Evolutionary conservation across 768 basidiomycete genomes (phyloP).

Genomic region (Mycena pura): DNA sequence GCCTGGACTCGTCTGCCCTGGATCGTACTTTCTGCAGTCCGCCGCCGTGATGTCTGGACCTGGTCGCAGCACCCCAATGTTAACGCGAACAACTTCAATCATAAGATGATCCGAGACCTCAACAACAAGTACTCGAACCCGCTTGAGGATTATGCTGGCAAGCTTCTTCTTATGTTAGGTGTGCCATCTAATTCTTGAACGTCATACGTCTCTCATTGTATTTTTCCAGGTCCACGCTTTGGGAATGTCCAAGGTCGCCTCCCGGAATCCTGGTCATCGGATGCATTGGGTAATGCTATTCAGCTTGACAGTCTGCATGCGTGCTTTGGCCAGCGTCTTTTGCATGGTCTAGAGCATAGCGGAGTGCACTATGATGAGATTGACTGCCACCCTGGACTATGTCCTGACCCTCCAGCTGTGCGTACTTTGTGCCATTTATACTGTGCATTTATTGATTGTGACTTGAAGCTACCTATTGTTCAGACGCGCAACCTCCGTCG

Average conservation of each 20-base stretch:
- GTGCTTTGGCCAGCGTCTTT: neutral
- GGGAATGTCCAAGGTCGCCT: neutral
- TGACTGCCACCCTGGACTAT: neutral
- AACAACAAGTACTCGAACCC: conserved; percentile 1
- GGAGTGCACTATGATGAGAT: neutral
- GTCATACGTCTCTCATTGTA: no score
- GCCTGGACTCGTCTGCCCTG: neutral
- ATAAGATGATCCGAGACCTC: neutral
- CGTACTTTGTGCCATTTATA: no score
- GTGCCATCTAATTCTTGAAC: neutral
- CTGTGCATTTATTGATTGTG: no score
- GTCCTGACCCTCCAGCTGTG: neutral
- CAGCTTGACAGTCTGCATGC: neutral
- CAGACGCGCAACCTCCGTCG: no score
- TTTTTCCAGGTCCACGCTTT: neutral
- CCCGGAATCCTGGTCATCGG: neutral
- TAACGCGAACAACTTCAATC: conserved; percentile 2
- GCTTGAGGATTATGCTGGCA: neutral
- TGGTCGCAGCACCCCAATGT: neutral
- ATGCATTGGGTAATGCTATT: neutral
- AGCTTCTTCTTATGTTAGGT: neutral
- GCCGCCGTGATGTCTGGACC: neutral
- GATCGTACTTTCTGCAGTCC: neutral
- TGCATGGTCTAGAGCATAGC: neutral
- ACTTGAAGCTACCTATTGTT: no score